Base-by-base conservation (phyloP, 148 eudicot genomes). In the Chenopodium album region DNA sequence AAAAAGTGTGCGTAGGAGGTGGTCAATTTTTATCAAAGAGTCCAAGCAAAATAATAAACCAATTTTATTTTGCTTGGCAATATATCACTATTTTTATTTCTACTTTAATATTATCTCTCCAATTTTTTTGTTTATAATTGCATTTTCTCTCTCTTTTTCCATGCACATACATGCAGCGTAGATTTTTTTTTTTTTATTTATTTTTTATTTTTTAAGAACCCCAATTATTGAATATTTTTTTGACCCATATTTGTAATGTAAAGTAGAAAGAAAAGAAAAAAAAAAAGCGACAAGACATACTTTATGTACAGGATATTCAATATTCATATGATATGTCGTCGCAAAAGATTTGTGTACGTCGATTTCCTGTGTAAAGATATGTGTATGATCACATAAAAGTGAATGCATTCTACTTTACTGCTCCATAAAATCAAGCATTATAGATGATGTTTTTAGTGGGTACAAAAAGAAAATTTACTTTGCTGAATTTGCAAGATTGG, bases 11-110 rank as follows among this genome's bases (percentile, higher is more conserved):
- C 63, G 44, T 79, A 11, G 83, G 67, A 4, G 78, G 31, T 6
- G 77, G 78, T 50, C 87, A 90, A 66, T 88, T 91, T 86, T 68
- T 86, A 70, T 85, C 91, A 16, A 79, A 63, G 16, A 56, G 17
- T 4, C 86, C 83, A 46, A 82, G 59, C 66, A 79, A 84, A 46
- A 62, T 84, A 65, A 71, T 28, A 12, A 73, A 48, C 2, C 60
- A 32, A 65, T 46, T 82, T 37, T 74, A 82, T 17, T 63, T 59
- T 26, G 62, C 63, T 37, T 71, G 65, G 75, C 71, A 34, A 62
- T 4, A 44, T 2, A 48, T 78, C 4, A 60, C 65, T 23, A 79
- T 79, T 1, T 65, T 77, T 41, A 70, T 79, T 76, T 2, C 71
- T 75, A 4, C 75, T 63, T 50, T 77, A 46, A 26, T 68, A 22